Evolutionary conservation across 2,329 filamentous ascomycete genomes (phyloP).

Genomic region (Venturia pyrina): DNA sequence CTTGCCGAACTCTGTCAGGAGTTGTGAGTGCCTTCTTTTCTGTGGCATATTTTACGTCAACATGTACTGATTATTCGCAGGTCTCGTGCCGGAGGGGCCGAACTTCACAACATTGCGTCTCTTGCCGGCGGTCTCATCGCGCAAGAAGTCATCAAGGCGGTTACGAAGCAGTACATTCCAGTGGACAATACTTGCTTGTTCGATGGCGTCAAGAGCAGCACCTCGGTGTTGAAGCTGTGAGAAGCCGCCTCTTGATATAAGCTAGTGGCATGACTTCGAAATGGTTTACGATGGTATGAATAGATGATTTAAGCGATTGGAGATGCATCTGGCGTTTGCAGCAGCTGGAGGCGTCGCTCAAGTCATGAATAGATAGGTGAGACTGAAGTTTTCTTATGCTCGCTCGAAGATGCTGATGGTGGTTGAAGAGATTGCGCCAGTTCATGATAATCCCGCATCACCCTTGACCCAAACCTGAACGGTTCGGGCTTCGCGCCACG

Average conservation of each 20-base stretch:
- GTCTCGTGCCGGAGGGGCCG: conserved; percentile 67
- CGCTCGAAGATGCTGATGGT: background rate
- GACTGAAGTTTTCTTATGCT: background rate
- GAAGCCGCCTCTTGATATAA: background rate
- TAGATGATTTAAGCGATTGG: background rate
- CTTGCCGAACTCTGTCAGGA: conserved; percentile 31
- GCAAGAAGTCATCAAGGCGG: conserved; percentile 91
- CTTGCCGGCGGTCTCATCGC: conserved; percentile 84
- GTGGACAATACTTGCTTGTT: conserved; percentile 55
- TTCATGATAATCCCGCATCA: too few relatives aligned
- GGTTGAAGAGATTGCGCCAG: background rate
- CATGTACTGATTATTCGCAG: conserved; percentile 20
- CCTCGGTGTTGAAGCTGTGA: conserved; percentile 27
- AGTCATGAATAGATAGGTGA: background rate
- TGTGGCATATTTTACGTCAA: background rate
- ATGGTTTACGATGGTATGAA: background rate
- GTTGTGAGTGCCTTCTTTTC: conserved; percentile 26
- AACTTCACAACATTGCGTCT: conserved; percentile 87
- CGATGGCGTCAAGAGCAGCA: conserved; percentile 49
- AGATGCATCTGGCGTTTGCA: background rate
- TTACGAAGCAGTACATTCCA: conserved; percentile 59
- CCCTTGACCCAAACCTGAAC: too few relatives aligned
- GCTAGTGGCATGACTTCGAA: background rate
- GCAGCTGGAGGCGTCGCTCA: background rate
- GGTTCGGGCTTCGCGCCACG: too few relatives aligned